Base-by-base conservation (phyloP, 2,329 filamentous ascomycete genomes). In the Monilinia vaccinii-corymbosi region DNA sequence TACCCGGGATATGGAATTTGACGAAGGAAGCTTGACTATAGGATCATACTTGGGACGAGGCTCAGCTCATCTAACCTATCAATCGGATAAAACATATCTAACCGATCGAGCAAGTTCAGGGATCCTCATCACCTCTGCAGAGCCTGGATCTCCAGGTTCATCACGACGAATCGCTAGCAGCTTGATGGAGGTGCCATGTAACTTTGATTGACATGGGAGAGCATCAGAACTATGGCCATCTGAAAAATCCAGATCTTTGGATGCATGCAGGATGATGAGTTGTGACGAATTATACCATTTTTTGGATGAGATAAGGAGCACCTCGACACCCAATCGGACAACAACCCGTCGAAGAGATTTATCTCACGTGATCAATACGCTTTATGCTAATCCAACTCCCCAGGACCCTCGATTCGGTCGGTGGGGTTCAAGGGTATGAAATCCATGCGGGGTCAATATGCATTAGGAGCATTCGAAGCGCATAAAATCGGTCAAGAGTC, bases 401-500 rank as follows among this genome's bases (percentile, higher is more conserved):
- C n/a, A n/a, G n/a, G n/a, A 42, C 31, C 50, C 31, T 42, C 38
- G 38, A 32, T 55, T 10, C 25, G 38, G 28, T 25, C 25, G 51
- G 28, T 25, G 25, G n/a, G n/a, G n/a, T 55, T 44, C 51, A 55
- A 44, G 51, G 51, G 28, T 55, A 55, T 34, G 51, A 55, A 45
- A 52, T 44, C 13, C 18, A 55, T 55, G 51, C 51, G 51, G 51
- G 50, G 50, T 53, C 38, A 16, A 18, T 28, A 21, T 53, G 38
- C 38, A 53, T 53, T 50, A 40, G 25, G 11, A 57, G 45, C 46
- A 51, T 50, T 51, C 21, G 47, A 38, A 50, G 13, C 31, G 55
- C 55, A 58, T 58, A 58, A 58, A 58, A 50, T 58, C 55, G 55
- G 55, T 58, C 55, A 58, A 40, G 38, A 40, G 16, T 40, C 38